Conservation (phyloP, 371 early-diverging fungal genomes). For the Mortierella sp. region DNA sequence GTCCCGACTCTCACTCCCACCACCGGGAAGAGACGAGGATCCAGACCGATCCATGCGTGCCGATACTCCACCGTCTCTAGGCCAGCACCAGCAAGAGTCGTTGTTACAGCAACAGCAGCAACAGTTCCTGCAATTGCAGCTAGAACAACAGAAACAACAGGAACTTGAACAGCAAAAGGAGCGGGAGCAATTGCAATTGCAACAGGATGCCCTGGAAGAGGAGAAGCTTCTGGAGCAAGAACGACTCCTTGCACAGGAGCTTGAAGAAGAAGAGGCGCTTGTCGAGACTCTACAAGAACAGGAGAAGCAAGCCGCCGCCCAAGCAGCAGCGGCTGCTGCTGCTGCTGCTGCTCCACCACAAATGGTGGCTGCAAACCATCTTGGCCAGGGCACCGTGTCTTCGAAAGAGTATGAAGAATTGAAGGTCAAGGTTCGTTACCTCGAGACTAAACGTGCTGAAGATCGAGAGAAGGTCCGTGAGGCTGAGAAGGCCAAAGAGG, state of each 20-base stretch:
- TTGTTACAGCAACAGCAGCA: slow-evolving; percentile 16
- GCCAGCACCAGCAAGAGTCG: slow-evolving; percentile 32
- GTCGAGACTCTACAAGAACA: slow-evolving; percentile 25
- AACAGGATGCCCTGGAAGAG: slow-evolving; percentile 10
- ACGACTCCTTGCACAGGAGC: slow-evolving; percentile 22
- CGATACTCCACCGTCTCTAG: slow-evolving; percentile 7
- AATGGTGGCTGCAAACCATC: too few relatives aligned
- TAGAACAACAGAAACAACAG: slow-evolving; percentile 2
- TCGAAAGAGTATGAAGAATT: slow-evolving; percentile 85
- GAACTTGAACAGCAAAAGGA: slow-evolving; percentile 26
- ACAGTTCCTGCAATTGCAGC: neutral
- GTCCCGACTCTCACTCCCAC: slow-evolving; percentile 11
- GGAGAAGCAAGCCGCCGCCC: slow-evolving; percentile 29
- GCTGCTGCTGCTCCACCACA: neutral
- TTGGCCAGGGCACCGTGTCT: too few relatives aligned
- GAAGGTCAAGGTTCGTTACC: slow-evolving; percentile 78
- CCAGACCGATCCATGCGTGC: slow-evolving; percentile 10
- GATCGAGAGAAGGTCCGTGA: slow-evolving; percentile 81
- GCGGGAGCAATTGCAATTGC: slow-evolving; percentile 28
- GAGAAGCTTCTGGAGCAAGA: slow-evolving; percentile 3
- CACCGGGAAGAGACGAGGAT: slow-evolving; percentile 20
- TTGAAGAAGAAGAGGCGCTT: slow-evolving; percentile 41
- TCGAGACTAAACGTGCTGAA: slow-evolving; percentile 85
- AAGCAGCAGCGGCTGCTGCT: slow-evolving; percentile 23
- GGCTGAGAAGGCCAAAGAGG: slow-evolving; percentile 77